Base-by-base conservation (phyloP, 768 basidiomycete species). In the Piloderma croceum region DNA sequence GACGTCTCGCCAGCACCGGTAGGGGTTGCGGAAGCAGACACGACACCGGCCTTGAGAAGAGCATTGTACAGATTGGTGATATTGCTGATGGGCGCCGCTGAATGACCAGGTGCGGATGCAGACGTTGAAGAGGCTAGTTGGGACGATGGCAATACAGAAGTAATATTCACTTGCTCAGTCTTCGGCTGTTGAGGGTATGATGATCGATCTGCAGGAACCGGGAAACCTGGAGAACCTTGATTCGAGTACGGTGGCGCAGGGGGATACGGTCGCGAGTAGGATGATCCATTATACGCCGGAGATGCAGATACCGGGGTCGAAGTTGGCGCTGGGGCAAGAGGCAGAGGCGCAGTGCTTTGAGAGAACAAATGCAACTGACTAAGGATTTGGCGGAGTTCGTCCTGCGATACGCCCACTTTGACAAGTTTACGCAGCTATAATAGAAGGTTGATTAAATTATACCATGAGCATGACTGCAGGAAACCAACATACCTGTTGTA, bases 41-140 rank as follows among this genome's bases (percentile, higher is more conserved):
- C 77, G 7, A 89, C 74, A 42, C 89, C 89, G n/a, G 88, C 83
- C 60, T 83, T 87, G 39, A 88, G 56, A 19, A 91, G 70, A 3
- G 81, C 78, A 31, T 76, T 78, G 44, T 81, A 72, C 24, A 89
- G 65, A 53, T 70, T 74, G 23, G 74, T 57, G 43, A 86, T 76
- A 50, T 71, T 71, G 31, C 52, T 60, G 24, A 62, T 41, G 33
- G 63, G 47, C 32, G 58, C 54, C n/a, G 65, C 53, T 24, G 63
- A 48, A 29, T 67, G 45, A 33, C 54, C 57, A 34, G 57, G 42
- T 7, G 62, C 47, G 29, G 68, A 56, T 36, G 56, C 48, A 4
- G 67, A 36, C 9, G 63, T 48, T 29, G 56, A 48, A 35, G n/a
- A 56, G 10, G 27, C 10, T 15, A 15, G 27, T 15, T 9, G 10